phyloP scores from a whole-genome alignment of 495 filamentous ascomycete species.

The Penicillium antarcticum region DNA sequence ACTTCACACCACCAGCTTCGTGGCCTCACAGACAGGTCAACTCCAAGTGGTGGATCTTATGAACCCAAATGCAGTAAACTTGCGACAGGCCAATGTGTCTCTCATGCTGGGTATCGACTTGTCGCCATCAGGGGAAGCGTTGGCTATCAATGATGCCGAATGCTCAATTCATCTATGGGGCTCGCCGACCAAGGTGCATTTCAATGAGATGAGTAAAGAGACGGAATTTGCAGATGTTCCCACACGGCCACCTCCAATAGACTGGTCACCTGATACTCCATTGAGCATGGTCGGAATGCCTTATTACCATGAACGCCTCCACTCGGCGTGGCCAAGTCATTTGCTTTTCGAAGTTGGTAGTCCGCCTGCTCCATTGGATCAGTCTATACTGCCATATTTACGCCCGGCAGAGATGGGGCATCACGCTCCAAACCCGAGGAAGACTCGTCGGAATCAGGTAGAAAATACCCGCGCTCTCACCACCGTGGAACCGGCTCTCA shows the following conservation, averaged over 20 bases:
- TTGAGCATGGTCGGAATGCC: conserved; percentile 87
- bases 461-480: conserved; percentile 64
- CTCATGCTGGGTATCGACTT: conserved; percentile 77
- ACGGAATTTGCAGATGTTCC: conserved; percentile 71
- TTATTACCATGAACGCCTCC: conserved; percentile 80
- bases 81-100: conserved; percentile 80
- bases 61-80: conserved; percentile 84
- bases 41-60: conserved; percentile 92
- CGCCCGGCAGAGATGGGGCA: conserved; percentile 66
- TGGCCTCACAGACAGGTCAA: conserved; percentile 84
- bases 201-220: conserved; percentile 78
- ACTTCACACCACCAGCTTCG: conserved; percentile 87
- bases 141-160: conserved; percentile 77
- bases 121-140: conserved; percentile 84
- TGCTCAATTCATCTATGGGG: conserved; percentile 87
- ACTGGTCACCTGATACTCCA: conserved; percentile 75
- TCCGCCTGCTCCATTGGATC: conserved; percentile 73
- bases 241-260: conserved; percentile 46
- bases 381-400: conserved; percentile 64
- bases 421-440: conserved; percentile 75
- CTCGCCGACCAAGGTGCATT: conserved; percentile 82
- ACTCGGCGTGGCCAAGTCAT: conserved; percentile 87
- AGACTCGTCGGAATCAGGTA: conserved; percentile 72
- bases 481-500: conserved; percentile 50
- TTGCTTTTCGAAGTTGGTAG: conserved; percentile 79